phyloP scores from a whole-genome alignment of 2,329 filamentous ascomycete species.

The Pyrenophora graminea region DNA sequence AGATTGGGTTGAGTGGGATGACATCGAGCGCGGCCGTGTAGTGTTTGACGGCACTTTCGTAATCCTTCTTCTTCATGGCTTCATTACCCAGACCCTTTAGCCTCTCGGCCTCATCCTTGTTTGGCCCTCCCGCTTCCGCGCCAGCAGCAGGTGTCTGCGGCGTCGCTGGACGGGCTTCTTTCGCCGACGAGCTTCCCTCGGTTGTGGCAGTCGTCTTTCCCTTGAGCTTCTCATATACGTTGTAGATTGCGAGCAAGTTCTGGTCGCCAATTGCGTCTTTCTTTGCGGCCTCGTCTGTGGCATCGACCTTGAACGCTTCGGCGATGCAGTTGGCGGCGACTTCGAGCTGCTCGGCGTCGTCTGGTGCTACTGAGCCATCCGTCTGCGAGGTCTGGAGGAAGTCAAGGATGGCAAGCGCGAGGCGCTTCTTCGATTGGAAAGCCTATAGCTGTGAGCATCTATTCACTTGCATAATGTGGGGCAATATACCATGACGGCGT shows the following conservation, averaged over 20 bases:
- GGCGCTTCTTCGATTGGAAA: slow-evolving; percentile 71
- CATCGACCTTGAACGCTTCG: slow-evolving; percentile 93
- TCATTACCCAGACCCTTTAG: slow-evolving; percentile 92
- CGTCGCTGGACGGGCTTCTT: slow-evolving; percentile 49
- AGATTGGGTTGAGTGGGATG: slow-evolving; percentile 86
- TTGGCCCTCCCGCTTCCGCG: slow-evolving; percentile 49
- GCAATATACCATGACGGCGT: slow-evolving; percentile 37
- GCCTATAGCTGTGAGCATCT: slow-evolving; percentile 38
- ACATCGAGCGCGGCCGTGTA: slow-evolving; percentile 87
- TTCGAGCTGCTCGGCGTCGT: slow-evolving; percentile 92
- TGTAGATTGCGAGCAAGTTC: slow-evolving; percentile 88
- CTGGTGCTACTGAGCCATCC: slow-evolving; percentile 84
- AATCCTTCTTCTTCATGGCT: slow-evolving; percentile 94
- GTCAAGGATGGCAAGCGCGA: slow-evolving; percentile 95
- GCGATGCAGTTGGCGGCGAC: slow-evolving; percentile 92
- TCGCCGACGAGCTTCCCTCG: slow-evolving; percentile 47
- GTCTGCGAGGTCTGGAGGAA: slow-evolving; percentile 83
- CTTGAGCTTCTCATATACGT: slow-evolving; percentile 94
- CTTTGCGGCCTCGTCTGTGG: slow-evolving; percentile 72
- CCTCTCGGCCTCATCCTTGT: slow-evolving; percentile 81
- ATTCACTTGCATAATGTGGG: slow-evolving; percentile 18
- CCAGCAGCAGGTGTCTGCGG: slow-evolving; percentile 41
- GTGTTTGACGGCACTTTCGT: slow-evolving; percentile 75
- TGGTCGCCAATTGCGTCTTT: slow-evolving; percentile 80
- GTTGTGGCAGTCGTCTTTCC: slow-evolving; percentile 60